Evolutionary conservation across 208 protist genomes (phyloP).

Genomic region (Leishmania mexicana): DNA sequence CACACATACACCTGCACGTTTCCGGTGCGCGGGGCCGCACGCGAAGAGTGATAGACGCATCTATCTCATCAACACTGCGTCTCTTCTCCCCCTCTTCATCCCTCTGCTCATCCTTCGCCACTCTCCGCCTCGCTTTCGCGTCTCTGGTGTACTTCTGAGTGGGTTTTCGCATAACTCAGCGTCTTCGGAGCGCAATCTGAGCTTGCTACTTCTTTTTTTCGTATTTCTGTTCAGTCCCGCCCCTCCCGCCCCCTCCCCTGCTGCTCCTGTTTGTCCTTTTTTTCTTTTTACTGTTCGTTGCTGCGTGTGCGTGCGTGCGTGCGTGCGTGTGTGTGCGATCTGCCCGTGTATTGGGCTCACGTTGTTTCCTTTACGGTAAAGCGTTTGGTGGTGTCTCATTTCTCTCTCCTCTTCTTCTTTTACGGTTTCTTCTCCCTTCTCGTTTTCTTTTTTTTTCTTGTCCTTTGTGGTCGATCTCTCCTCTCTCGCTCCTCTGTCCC

Average conservation of each 20-base stretch:
- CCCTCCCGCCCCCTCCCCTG: not conserved
- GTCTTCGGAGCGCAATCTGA: not conserved
- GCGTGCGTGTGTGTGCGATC: not conserved
- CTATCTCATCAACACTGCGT: not conserved
- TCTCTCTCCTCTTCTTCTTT: not conserved
- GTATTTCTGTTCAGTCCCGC: not conserved
- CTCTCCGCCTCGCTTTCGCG: not conserved
- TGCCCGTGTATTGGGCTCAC: not conserved
- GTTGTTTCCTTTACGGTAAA: not conserved
- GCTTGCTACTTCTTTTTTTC: not conserved
- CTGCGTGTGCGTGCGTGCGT: not conserved
- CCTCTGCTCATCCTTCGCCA: not conserved
- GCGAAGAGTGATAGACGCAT: not conserved
- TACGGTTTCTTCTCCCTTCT: not conserved
- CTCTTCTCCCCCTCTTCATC: not conserved
- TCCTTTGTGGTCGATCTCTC: not conserved
- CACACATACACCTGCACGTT: not conserved
- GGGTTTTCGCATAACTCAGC: not conserved
- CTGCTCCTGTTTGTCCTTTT: not conserved
- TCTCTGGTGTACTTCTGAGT: not conserved
- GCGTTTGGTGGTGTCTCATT: not conserved
- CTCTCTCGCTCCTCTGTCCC: not conserved
- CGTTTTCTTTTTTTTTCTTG: not conserved
- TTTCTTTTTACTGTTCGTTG: not conserved
- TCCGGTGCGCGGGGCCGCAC: not conserved